A percentile compares a stretch with the other conserved stretches of the same genome.
phyloP scores from a whole-genome alignment of 78 protist genomes.

The Carpediemonas membranifera region DNA sequence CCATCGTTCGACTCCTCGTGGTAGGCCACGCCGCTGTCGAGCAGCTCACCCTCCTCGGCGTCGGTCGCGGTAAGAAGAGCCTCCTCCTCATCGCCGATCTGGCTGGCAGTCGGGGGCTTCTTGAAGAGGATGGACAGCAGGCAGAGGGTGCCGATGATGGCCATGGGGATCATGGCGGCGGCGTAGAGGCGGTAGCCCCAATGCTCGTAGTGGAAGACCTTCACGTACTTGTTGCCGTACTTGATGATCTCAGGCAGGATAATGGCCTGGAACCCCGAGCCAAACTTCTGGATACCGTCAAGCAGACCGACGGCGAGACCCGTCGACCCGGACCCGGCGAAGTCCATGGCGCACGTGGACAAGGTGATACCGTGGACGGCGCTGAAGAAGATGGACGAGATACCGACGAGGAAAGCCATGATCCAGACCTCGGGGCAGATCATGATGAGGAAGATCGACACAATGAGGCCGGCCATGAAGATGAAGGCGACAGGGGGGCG shows the following conservation, averaged over 20 bases:
- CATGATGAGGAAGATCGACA: background rate
- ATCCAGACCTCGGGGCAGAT: conserved; percentile 8
- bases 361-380: conserved; percentile 31
- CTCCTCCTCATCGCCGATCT: background rate
- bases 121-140: background rate
- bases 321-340: conserved; percentile 7
- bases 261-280: conserved; percentile 9
- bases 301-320: conserved; percentile 33
- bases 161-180: background rate
- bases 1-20: too few species aligned
- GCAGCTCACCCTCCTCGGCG: too few species aligned
- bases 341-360: conserved; percentile 39
- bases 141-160: background rate
- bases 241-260: background rate
- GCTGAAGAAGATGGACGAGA: conserved; percentile 10
- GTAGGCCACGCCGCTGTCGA: too few species aligned
- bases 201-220: too few species aligned
- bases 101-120: background rate
- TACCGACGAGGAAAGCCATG: conserved; percentile 1
- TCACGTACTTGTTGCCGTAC: background rate
- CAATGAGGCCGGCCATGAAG: background rate
- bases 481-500: conserved; percentile 34
- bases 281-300: conserved; percentile 30
- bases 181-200: background rate
- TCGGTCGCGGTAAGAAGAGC: conserved; percentile 1